Base-by-base conservation (phyloP, 2,329 filamentous ascomycete species). In the Colletotrichum eremochloae region DNA sequence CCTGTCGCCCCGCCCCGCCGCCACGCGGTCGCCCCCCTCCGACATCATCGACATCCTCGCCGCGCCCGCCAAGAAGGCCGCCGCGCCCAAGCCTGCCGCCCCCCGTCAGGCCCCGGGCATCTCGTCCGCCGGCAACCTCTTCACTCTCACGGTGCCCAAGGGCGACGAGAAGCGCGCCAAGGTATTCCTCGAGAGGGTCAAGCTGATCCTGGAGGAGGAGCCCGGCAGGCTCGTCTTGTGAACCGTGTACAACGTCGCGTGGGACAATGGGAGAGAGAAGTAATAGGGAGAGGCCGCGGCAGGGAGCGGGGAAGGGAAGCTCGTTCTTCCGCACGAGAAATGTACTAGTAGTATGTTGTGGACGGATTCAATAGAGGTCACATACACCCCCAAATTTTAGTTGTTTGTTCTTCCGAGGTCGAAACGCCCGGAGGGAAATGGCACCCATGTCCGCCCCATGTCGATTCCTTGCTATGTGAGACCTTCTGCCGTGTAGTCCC, bases 21-120 rank as follows among this genome's bases (percentile, higher is more conserved):
- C 76, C 72, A 75, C 75, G 75, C 83, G 78, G 74, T 72, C 77
- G 82, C 57, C 82, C 79, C 18, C 44, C 7, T 77, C 86, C 29
- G 95, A 98, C 80, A 91, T 98, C 63, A 91, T 98, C 76, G 96
- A 98, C 79, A 86, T 97, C 57, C 88, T 98, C 42, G 84, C 90
- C 36, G 89, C 81, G 42, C 76, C 81, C 20, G 74, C 78, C 38
- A 79, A 76, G 75, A 80, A 77, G 74, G 18, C 61, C 29, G 46
- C 48, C 11, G 24, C 36, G 6, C 42, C 56, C 71, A 79, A 79
- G 77, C 70, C 76, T 11, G 77, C 76, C 12, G 77, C 75, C 70
- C 65, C 76, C 62, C 29, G 76, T 71, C 66, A 81, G 79, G 77
- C 78, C 81, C 79, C 78, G 76, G 85, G 86, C 6, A 78, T 89